Percentiles rank a stretch among this genome's conserved stretches.
Conservation (phyloP, 257 asterid genomes). For the Solanum pinnatisectum region DNA sequence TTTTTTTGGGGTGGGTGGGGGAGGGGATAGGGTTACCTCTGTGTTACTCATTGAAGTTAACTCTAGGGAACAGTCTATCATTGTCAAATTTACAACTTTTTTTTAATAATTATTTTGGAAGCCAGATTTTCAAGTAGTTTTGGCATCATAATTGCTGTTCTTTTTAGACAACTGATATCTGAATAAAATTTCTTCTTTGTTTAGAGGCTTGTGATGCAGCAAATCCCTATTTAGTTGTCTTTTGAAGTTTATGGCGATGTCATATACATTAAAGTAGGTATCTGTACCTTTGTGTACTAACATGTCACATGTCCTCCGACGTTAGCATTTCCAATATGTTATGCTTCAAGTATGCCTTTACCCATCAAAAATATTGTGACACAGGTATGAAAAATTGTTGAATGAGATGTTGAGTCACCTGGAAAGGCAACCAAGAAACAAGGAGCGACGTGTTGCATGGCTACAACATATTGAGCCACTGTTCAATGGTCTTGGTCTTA, state of each 20-base stretch:
- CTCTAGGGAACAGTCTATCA: background rate
- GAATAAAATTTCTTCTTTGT: background rate
- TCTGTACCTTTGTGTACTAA: background rate
- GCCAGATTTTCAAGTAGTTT: background rate
- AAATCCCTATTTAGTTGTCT: background rate
- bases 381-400: slow-evolving; percentile 76
- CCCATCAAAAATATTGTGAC: background rate
- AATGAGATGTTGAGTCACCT: slow-evolving; percentile 81
- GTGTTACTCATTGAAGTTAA: background rate
- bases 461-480: slow-evolving; percentile 64
- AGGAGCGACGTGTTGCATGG: slow-evolving; percentile 77
- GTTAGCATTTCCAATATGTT: background rate
- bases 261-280: background rate
- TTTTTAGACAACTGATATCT: background rate
- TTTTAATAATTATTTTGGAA: background rate
- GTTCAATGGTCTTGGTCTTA: slow-evolving; percentile 55
- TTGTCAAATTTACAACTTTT: background rate
- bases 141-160: background rate
- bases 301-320: background rate
- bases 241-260: background rate
- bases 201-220: background rate
- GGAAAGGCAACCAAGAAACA: slow-evolving; percentile 90
- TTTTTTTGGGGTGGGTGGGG: background rate
- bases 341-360: background rate
- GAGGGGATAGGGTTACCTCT: background rate